Conservation (phyloP, 1,284 basidiomycete genomes). For the Sutorius eximius region DNA sequence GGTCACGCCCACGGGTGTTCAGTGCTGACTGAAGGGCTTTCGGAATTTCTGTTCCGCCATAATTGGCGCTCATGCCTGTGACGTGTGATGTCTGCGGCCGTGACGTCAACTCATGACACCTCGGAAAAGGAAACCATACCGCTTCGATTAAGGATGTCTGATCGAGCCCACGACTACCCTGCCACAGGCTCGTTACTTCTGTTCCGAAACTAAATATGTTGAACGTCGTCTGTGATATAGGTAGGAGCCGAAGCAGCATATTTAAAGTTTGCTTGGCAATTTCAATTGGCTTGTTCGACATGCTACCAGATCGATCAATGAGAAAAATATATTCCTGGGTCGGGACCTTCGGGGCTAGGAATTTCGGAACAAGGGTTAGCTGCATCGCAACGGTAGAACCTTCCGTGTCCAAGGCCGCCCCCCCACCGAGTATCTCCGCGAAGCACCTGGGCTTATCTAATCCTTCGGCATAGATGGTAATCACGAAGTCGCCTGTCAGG, state of each 20-base stretch:
- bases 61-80: conserved; percentile 40
- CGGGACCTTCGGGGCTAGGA: conserved; percentile 38
- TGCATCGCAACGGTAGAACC: conserved; percentile 47
- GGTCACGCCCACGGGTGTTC: conserved; percentile 21
- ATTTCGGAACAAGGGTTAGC: conserved; percentile 51
- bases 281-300: conserved; percentile 33
- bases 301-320: conserved; percentile 45
- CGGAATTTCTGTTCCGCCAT: conserved; percentile 50
- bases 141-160: conserved; percentile 37
- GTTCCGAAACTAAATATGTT: conserved; percentile 55
- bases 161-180: conserved; percentile 35
- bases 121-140: conserved; percentile 33
- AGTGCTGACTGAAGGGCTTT: conserved; percentile 37
- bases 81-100: conserved; percentile 34
- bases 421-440: conserved; percentile 42
- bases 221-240: conserved; percentile 34
- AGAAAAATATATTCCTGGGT: conserved; percentile 47
- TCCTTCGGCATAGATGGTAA: conserved; percentile 44
- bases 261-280: conserved; percentile 38
- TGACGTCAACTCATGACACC: conserved; percentile 1
- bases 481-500: conserved; percentile 46
- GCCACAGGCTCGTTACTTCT: conserved; percentile 38
- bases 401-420: conserved; percentile 16
- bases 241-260: conserved; percentile 38
- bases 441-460: conserved; percentile 56